Base-by-base conservation (phyloP, 768 basidiomycete species). In the Russula olivacea region DNA sequence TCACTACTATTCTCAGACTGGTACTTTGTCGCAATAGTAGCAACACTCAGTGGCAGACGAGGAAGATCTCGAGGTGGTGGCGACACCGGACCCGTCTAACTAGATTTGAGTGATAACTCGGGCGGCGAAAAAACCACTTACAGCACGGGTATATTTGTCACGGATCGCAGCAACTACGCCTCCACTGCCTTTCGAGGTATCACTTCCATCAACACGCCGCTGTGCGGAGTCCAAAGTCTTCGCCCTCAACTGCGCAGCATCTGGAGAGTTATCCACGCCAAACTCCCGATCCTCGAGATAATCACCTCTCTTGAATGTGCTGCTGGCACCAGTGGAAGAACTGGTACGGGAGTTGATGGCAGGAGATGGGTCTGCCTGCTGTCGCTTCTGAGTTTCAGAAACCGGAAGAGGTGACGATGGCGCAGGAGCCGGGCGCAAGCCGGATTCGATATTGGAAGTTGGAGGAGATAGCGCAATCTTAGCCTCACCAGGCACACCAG, bases 161-260 rank as follows among this genome's bases (percentile, higher is more conserved):
- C 85, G 80, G 78, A 92, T 83, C 2, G 83, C 82, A 48, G 88
- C 85, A 50, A 91, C 88, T 28, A 86, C 74, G 67, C 81, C 84
- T 14, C 80, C 81, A 53, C 69, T 79, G 64, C 82, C 85, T 45
- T 72, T 78, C 7, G 77, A 79, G 2, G 83, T 82, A 50, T 85
- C 83, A 23, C 72, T 77, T 63, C 81, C 78, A 55, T 86, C 82
- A 4, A 83, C 67, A 28, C 56, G 47, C 21, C 36, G 38, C n/a
- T 59, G 57, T 38, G 55, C 15, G 10, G 45, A 23, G 58, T 64
- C 47, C 51, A 66, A 17, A 49, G 63, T 64, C 56, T 58, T 66
- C 53, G 51, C 61, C 51, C 55, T 70, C 68, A 61, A 70, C 74
- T 71, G 65, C 53, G 45, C 59, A 66, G 51, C 25, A 58, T 67